phyloP scores from a whole-genome alignment of 2,329 filamentous ascomycete species.

The Stachybotrys chartarum region DNA sequence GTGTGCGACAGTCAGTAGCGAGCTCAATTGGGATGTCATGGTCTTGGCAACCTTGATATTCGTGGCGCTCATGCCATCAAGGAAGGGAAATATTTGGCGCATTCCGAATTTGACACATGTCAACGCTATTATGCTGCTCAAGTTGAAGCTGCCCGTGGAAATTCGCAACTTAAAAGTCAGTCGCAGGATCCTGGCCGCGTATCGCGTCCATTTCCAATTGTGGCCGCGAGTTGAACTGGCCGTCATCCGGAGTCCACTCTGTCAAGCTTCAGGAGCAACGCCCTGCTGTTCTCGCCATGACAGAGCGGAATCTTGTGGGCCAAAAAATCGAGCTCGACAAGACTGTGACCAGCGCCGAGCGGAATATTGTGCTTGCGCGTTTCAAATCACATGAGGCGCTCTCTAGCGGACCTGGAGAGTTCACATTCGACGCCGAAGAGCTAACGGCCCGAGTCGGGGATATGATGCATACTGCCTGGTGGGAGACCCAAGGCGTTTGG shows the following conservation, averaged over 20 bases:
- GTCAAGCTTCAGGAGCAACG: slow-evolving; percentile 1
- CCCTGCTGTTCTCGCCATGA: no score
- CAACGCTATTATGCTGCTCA: slow-evolving; percentile 1
- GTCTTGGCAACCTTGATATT: background rate
- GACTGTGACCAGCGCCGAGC: no score
- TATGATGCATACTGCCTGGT: no score
- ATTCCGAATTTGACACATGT: background rate
- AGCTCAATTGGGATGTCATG: slow-evolving; percentile 5
- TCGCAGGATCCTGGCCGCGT: slow-evolving; percentile 1
- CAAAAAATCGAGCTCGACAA: no score
- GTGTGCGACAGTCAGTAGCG: slow-evolving; percentile 10
- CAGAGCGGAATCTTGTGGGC: no score
- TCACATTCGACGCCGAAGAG: no score
- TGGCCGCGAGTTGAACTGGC: background rate
- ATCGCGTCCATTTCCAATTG: slow-evolving; percentile 1
- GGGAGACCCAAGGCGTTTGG: no score
- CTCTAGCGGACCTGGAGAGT: no score
- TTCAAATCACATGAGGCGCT: no score
- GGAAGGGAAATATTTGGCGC: background rate
- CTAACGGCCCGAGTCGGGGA: no score
- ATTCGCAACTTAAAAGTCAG: slow-evolving; percentile 3
- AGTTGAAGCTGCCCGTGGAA: background rate
- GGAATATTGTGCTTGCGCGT: no score
- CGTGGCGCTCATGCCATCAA: background rate
- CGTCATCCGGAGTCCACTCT: slow-evolving; percentile 4